Percentiles rank a stretch among this genome's conserved stretches.
Evolutionary conservation across 2,329 filamentous ascomycete genomes (phyloP).

Genomic region (Biscogniauxia marginata): DNA sequence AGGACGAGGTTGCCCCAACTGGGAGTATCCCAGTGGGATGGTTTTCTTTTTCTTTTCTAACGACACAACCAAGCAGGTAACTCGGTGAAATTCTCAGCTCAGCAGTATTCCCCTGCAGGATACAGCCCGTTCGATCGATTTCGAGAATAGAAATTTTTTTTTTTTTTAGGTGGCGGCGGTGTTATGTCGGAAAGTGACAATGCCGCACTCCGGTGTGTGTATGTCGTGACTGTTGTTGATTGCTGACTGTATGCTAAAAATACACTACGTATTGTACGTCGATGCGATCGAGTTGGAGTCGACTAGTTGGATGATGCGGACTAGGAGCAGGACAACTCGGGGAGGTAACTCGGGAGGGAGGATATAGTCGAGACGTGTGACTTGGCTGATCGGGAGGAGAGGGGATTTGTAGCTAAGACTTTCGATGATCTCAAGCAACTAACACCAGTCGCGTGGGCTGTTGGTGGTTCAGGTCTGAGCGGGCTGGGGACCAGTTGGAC

Average conservation of each 20-base stretch:
- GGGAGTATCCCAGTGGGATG: constrained; percentile 17
- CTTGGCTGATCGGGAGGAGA: not conserved
- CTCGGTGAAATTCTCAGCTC: not conserved
- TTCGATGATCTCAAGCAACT: not conserved
- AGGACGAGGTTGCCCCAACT: constrained; percentile 6
- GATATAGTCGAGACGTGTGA: not conserved
- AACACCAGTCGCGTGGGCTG: not conserved
- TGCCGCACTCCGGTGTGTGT: not conserved
- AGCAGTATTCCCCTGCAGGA: not conserved
- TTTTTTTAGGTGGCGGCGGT: not conserved
- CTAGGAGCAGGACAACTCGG: too few relatives aligned
- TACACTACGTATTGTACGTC: not conserved
- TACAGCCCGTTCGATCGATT: not conserved
- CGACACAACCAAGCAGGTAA: constrained; percentile 5
- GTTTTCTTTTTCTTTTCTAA: too few relatives aligned
- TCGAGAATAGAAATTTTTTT: constrained; percentile 6
- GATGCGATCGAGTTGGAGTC: not conserved
- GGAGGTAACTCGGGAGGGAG: not conserved
- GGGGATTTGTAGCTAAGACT: not conserved
- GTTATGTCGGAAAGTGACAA: constrained; percentile 3
- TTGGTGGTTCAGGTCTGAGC: not conserved
- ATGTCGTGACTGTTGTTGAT: constrained; percentile 7
- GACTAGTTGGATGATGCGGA: not conserved
- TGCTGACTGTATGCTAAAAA: constrained; percentile 1
- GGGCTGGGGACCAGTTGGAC: not conserved